phyloP scores from a whole-genome alignment of 2,329 filamentous ascomycete species.

The Fusarium verrucosum region DNA sequence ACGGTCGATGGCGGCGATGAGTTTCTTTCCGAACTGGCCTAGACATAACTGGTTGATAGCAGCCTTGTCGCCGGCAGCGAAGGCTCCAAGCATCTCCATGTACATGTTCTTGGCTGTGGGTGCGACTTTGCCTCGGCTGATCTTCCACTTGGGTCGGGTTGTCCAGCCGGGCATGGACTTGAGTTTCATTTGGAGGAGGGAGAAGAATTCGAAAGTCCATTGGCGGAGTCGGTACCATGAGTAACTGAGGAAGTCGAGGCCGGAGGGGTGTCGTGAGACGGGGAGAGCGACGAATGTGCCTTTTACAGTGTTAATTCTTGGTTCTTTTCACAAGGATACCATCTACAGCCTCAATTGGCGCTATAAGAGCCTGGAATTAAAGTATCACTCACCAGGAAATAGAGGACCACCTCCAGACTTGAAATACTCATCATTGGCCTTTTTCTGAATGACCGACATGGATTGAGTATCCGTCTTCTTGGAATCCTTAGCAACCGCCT shows the following conservation, averaged over 20 bases:
- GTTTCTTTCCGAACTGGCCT: slow-evolving; percentile 59
- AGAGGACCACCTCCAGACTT: slow-evolving; percentile 47
- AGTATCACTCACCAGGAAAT: slow-evolving; percentile 47
- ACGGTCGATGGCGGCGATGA: slow-evolving; percentile 63
- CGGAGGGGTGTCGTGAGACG: slow-evolving; percentile 47
- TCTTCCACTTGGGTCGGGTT: slow-evolving; percentile 55
- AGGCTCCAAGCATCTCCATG: slow-evolving; percentile 66
- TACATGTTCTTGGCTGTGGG: slow-evolving; percentile 69
- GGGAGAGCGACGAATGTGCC: slow-evolving; percentile 61
- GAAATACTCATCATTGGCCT: slow-evolving; percentile 48
- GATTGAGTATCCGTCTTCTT: slow-evolving; percentile 43
- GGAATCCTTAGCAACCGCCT: slow-evolving; percentile 33
- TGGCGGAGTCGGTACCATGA: slow-evolving; percentile 50
- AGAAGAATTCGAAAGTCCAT: slow-evolving; percentile 49
- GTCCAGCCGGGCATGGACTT: slow-evolving; percentile 57
- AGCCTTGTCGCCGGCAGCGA: slow-evolving; percentile 65
- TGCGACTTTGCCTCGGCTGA: slow-evolving; percentile 53
- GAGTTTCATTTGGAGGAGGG: slow-evolving; percentile 53
- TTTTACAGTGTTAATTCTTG: slow-evolving; percentile 36
- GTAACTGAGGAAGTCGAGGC: slow-evolving; percentile 49
- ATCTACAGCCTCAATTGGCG: slow-evolving; percentile 7
- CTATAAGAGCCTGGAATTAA: neutral
- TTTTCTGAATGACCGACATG: slow-evolving; percentile 47
- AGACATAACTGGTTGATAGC: slow-evolving; percentile 64
- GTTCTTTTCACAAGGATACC: neutral